Conservation (phyloP, 2,329 filamentous ascomycete species). For the Trichoderma atrobrunneum region DNA sequence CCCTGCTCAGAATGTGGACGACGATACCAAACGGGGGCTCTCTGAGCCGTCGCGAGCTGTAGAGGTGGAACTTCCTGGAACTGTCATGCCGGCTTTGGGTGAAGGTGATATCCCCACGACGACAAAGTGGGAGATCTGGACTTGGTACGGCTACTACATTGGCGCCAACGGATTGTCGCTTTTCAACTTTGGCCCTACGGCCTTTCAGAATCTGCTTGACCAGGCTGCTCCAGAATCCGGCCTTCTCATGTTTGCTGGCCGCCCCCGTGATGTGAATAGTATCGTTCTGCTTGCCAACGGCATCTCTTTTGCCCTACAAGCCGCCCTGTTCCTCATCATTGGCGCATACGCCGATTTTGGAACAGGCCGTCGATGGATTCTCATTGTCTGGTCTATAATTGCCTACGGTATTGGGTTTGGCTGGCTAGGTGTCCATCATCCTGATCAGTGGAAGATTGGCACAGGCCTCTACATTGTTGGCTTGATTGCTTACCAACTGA, state of each 20-base stretch:
- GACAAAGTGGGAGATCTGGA: conserved; percentile 19
- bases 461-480: conserved; percentile 65
- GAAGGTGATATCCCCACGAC: conserved; percentile 17
- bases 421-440: conserved; percentile 63
- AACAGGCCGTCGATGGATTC: conserved; percentile 55
- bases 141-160: conserved; percentile 21
- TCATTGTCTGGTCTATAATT: conserved; percentile 58
- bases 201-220: conserved; percentile 21
- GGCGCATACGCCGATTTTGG: conserved; percentile 63
- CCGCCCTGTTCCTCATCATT: conserved; percentile 52
- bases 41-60: neutral
- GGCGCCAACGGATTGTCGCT: conserved; percentile 19
- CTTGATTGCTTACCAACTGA: conserved; percentile 64
- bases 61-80: conserved; percentile 13
- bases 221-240: conserved; percentile 49
- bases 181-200: conserved; percentile 22
- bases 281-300: conserved; percentile 65
- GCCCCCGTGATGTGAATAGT: conserved; percentile 58
- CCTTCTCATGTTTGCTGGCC: conserved; percentile 54
- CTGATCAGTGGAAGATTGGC: conserved; percentile 57
- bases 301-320: conserved; percentile 65
- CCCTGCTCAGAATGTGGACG: neutral
- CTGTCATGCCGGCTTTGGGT: conserved; percentile 9
- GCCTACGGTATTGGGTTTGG: conserved; percentile 64
- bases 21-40: neutral